Evolutionary conservation across 140 eudicot species (phyloP), one percentile per base, ranked within the genome.

Genomic region (Ambrosia hybrid): DNA sequence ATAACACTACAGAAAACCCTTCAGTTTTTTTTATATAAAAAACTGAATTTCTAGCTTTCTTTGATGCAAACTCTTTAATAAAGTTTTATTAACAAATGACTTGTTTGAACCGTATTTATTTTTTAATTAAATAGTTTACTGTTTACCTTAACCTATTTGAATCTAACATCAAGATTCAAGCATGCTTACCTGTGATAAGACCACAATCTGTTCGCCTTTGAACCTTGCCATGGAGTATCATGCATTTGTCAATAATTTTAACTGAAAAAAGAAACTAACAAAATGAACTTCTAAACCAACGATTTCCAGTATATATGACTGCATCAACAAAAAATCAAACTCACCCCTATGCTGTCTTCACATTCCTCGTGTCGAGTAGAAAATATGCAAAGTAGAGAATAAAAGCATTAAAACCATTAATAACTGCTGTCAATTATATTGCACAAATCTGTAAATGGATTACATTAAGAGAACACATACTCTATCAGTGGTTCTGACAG

Each of bases 401-500:
- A 51, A 51, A 51, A 51, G 4, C 56, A 51, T 51, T 51, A 51
- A 51, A 41, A n/a, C 7, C 46, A 41, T 3, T 41, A 41, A 21
- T 45, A 45, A 45, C 51, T 9, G 6, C 51, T 45, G 51, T 45
- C 2, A 45, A 9, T 9, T 11, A 51, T 51, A 51, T 51, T 9
- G 10, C 2, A 51, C 2, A 11, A 1, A 51, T 51, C 14, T 12
- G 41, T 12, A 51, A 10, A 51, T 51, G 56, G 10, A 51, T 51
- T 51, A 51, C 56, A 51, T 14, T 4, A 51, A 66, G 38, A 68
- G 36, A 60, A 78, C 68, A 66, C 86, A 4, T 91, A 91, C 96
- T 85, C 96, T 71, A 91, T 89, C 37, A 91, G 85, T 66, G 96
- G 97, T 76, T 91, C 96, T 51, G 97, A 86, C n/a, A 89, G 83